A percentile compares a stretch with the other conserved stretches of the same genome.
Evolutionary conservation across 495 filamentous ascomycete species (phyloP).

Genomic region (Tuber magnatum): DNA sequence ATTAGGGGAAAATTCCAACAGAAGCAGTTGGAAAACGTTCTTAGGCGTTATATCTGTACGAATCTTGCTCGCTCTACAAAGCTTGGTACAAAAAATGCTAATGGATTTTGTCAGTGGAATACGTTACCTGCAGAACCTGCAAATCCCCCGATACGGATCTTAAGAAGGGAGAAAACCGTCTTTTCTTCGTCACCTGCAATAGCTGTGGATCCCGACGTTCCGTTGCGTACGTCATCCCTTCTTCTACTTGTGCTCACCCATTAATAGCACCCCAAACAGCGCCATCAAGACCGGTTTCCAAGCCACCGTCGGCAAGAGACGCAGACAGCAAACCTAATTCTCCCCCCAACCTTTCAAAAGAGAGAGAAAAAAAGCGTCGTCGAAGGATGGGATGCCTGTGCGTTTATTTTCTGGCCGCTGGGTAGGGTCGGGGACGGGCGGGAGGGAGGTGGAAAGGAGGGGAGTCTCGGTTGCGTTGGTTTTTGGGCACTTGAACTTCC

Average conservation of each 20-base stretch:
- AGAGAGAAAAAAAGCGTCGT: constrained; percentile 1
- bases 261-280: constrained; percentile 26
- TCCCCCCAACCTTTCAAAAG: not conserved
- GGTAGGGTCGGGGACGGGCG: constrained; percentile 16
- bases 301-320: constrained; percentile 91
- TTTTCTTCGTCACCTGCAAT: constrained; percentile 78
- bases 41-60: constrained; percentile 88
- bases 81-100: constrained; percentile 21
- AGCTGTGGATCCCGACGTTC: constrained; percentile 83
- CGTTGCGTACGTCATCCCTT: constrained; percentile 53
- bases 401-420: constrained; percentile 8
- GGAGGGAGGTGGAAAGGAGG: not conserved
- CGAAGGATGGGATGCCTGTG: not conserved
- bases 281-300: constrained; percentile 99
- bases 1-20: constrained; percentile 99
- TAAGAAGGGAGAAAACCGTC: constrained; percentile 96
- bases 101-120: constrained; percentile 61
- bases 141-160: constrained; percentile 91
- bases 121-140: constrained; percentile 98
- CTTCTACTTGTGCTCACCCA: not conserved
- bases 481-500: constrained; percentile 6
- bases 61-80: constrained; percentile 5
- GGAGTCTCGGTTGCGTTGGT: constrained; percentile 16
- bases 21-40: constrained; percentile 93
- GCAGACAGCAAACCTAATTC: constrained; percentile 54